These are phyloP conservation scores for Leptographium lundbergii DNA, from an alignment of 2,329 filamentous ascomycete genomes.

Conservation along the genomic window DNA sequence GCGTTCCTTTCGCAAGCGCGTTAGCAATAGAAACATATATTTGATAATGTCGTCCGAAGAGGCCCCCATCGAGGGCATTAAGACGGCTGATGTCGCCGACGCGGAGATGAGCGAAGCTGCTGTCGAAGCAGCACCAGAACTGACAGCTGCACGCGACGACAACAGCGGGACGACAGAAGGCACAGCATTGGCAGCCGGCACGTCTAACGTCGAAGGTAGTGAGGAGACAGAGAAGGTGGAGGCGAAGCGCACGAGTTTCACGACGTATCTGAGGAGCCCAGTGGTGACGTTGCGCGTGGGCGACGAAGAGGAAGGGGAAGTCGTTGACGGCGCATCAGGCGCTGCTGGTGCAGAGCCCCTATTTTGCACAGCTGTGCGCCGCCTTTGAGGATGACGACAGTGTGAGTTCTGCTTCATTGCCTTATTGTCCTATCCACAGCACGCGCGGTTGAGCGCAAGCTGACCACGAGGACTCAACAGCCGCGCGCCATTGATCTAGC, in stretches of 20 bases:
- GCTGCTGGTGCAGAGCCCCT: slow-evolving; percentile 62
- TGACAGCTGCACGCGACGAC: not conserved
- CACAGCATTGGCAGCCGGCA: not conserved
- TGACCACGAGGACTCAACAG: slow-evolving; percentile 17
- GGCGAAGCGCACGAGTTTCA: slow-evolving; percentile 29
- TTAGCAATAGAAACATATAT: not conserved
- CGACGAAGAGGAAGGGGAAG: slow-evolving; percentile 32
- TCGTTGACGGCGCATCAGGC: slow-evolving; percentile 65
- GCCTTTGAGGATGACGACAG: slow-evolving; percentile 48
- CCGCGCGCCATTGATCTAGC: slow-evolving; percentile 57
- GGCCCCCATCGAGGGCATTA: not conserved
- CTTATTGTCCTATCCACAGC: no score
- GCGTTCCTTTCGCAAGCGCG: not conserved
- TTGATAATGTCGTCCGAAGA: not conserved
- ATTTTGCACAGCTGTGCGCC: slow-evolving; percentile 51
- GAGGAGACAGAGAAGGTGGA: not conserved
- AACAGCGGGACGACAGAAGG: not conserved
- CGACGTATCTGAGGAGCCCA: slow-evolving; percentile 54
- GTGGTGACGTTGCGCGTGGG: slow-evolving; percentile 58
- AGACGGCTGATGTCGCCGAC: not conserved
- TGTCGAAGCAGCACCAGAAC: not conserved
- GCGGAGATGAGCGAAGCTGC: not conserved
- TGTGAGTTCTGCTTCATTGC: slow-evolving; percentile 24
- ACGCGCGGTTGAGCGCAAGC: not conserved
- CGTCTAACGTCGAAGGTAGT: not conserved